Evolutionary conservation across 768 basidiomycete species (phyloP).

Genomic region (Stropharia rugosoannulata): DNA sequence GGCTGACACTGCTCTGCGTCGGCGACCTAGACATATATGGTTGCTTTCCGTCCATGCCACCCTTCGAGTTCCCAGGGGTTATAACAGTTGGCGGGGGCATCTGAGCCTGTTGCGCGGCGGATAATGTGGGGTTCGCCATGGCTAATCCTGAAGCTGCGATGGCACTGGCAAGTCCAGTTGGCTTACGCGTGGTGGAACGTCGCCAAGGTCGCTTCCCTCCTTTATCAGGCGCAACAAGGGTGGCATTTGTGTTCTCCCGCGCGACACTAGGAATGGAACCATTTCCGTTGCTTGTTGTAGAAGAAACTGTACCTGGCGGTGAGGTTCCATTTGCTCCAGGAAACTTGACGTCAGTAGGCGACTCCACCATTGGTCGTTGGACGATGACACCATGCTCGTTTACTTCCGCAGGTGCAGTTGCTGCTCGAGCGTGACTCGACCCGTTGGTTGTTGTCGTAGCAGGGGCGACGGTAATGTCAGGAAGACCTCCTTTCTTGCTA

Average conservation of each 20-base stretch:
- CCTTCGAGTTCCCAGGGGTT: slow-evolving; percentile 9
- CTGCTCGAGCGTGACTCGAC: slow-evolving; percentile 23
- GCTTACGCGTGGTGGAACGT: slow-evolving; percentile 42
- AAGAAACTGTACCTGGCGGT: slow-evolving; percentile 22
- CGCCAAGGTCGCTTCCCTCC: slow-evolving; percentile 43
- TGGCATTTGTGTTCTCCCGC: slow-evolving; percentile 13
- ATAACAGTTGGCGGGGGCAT: slow-evolving; percentile 22
- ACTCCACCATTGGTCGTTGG: slow-evolving; percentile 40
- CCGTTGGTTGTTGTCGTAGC: slow-evolving; percentile 10
- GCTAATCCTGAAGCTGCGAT: slow-evolving; percentile 66
- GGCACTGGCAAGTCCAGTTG: slow-evolving; percentile 64
- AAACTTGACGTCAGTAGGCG: slow-evolving; percentile 39
- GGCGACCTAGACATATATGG: slow-evolving; percentile 26
- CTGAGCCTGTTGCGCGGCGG: slow-evolving; percentile 45
- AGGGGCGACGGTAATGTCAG: slow-evolving; percentile 19
- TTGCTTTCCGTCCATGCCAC: slow-evolving; percentile 18
- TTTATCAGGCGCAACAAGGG: slow-evolving; percentile 12
- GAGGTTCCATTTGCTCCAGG: slow-evolving; percentile 13
- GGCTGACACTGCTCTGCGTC: slow-evolving; percentile 20
- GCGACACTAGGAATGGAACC: slow-evolving; percentile 1
- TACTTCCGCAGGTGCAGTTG: slow-evolving; percentile 25
- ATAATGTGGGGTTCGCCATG: slow-evolving; percentile 58
- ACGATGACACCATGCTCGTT: slow-evolving; percentile 16
- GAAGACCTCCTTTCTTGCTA: slow-evolving; percentile 25
- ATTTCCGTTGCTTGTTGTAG: slow-evolving; percentile 17